phyloP scores from a whole-genome alignment of 2,329 filamentous ascomycete genomes.

The Neurospora sp. region DNA sequence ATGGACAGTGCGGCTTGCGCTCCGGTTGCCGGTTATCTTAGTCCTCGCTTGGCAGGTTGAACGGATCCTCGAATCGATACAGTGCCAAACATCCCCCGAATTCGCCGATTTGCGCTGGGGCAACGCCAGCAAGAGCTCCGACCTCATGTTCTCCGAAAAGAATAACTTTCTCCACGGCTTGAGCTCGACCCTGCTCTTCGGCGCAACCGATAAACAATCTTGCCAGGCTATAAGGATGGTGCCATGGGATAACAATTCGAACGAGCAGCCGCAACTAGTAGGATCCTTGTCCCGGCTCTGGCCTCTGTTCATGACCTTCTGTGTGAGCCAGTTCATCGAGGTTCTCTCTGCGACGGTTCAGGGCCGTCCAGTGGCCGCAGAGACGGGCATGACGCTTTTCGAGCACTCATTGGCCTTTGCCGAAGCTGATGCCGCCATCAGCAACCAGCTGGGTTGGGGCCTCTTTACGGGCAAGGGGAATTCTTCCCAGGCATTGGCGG shows the following conservation, averaged over 20 bases:
- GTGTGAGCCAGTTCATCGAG: constrained; percentile 77
- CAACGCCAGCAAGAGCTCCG: constrained; percentile 52
- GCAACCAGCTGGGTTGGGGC: constrained; percentile 66
- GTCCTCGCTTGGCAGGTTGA: constrained; percentile 61
- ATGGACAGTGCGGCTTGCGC: constrained; percentile 59
- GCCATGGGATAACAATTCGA: constrained; percentile 34
- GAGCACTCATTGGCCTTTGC: constrained; percentile 94
- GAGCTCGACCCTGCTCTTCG: constrained; percentile 62
- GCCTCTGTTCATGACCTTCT: constrained; percentile 62
- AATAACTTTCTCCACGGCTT: constrained; percentile 63
- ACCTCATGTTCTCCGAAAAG: constrained; percentile 60
- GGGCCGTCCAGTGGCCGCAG: constrained; percentile 67
- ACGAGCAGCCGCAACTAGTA: constrained; percentile 46
- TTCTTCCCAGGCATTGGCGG: constrained; percentile 28
- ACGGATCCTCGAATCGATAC: constrained; percentile 70
- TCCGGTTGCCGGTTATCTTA: constrained; percentile 63
- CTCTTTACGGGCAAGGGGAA: constrained; percentile 41
- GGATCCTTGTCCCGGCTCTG: constrained; percentile 73
- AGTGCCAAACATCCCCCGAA: constrained; percentile 77
- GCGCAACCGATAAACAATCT: constrained; percentile 63
- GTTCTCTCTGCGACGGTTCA: constrained; percentile 82
- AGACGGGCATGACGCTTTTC: constrained; percentile 93
- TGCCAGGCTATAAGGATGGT: constrained; percentile 70
- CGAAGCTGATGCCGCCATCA: constrained; percentile 83
- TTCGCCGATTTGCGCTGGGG: constrained; percentile 63